These are phyloP conservation scores for Crithidia mellificae DNA, from an alignment of 208 protist genomes.

Conservation along the genomic window DNA sequence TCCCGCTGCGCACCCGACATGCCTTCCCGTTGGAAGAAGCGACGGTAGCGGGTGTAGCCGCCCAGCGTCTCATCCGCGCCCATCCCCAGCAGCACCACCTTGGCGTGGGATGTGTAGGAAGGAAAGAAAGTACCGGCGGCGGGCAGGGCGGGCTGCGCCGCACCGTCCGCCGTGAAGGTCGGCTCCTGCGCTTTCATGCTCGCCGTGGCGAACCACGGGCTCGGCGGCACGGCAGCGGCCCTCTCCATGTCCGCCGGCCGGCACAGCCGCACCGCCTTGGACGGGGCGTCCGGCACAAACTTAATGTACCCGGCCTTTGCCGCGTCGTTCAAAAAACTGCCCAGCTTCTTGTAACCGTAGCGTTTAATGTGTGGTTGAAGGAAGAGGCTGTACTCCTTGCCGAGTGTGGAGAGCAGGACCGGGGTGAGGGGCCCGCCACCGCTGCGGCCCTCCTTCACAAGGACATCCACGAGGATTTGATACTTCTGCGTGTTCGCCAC, in stretches of 20 bases:
- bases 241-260: conserved; percentile 53
- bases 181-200: conserved; percentile 33
- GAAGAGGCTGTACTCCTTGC: conserved; percentile 79
- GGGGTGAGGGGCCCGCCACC: conserved; percentile 46
- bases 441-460: conserved; percentile 64
- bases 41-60: conserved; percentile 94
- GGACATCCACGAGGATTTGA: conserved; percentile 63
- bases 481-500: conserved; percentile 23
- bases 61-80: conserved; percentile 96
- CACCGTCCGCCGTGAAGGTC: not conserved
- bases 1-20: conserved; percentile 68
- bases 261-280: conserved; percentile 74
- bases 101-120: conserved; percentile 58
- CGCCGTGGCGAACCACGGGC: conserved; percentile 56
- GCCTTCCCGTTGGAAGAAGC: conserved; percentile 70
- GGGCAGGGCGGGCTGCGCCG: conserved; percentile 16
- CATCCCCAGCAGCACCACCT: conserved; percentile 93
- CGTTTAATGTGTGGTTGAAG: conserved; percentile 57
- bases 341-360: conserved; percentile 81
- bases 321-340: conserved; percentile 79
- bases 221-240: conserved; percentile 50
- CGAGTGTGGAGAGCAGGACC: conserved; percentile 85
- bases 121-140: conserved; percentile 30
- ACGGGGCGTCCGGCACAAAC: conserved; percentile 67
- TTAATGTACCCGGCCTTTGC: conserved; percentile 56